Evolutionary conservation across 2,329 filamentous ascomycete genomes (phyloP), one percentile per base, ranked within the genome.

Genomic region (Aspergillus viridinutans): DNA sequence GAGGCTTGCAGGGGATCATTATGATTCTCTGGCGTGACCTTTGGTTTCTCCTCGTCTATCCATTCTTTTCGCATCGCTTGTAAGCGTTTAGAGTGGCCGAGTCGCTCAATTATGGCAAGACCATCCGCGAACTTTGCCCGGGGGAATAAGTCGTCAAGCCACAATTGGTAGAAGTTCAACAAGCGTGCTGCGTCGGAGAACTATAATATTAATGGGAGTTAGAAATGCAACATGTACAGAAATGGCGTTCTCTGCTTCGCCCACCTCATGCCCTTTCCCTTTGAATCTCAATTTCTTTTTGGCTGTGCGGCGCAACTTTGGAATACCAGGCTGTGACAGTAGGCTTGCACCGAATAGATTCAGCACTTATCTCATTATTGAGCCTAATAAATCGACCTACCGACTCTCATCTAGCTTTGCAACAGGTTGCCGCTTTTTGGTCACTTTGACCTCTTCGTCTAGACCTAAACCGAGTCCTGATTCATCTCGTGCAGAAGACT

Each of bases 131-230:
- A 99, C 68, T 92, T 93, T 4, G 93, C 94, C 69, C 95, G 92
- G 12, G 94, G 94, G 69, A 92, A 99, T 12, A 99, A 80, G 69
- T 97, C 92, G 74, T 99, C 93, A 1, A 99, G 88, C 94, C 94
- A 99, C 55, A 96, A 76, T 72, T 97, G 94, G 71, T 97, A 99
- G 71, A 95, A 90, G 25, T 90, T 90, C 50, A 99, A 81, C 25
- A 99, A 82, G 17, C 87, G 85, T 0, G 87, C 84, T 10, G 92
- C 85, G 70, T 99, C 94, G 20, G 89, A 87, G 74, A 94, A 97
- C 87, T 93, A 54, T 1, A 45, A 50, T 7, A 29, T 23, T 9
- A 14, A 58, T 55, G 62, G 25, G 63, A 55, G 57, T 45, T 32
- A 25, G 40, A 58, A 35, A 25, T 12, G n/a, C 20, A 43, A 28